Conservation (phyloP, 805 yeast species). For the Brettanomyces bruxellensis region DNA sequence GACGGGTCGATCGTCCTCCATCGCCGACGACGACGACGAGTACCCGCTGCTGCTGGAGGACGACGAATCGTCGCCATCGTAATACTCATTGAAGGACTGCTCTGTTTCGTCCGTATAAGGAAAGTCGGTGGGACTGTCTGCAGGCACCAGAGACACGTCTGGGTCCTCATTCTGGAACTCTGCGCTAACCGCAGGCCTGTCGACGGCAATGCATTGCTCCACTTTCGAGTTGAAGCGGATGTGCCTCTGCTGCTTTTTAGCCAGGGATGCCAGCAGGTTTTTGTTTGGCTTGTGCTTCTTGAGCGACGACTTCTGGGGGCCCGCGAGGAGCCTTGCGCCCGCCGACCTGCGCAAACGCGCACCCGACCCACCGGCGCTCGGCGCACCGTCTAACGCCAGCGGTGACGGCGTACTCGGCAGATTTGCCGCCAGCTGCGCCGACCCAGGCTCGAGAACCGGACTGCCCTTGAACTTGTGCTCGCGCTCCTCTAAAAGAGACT, state of each 20-base stretch:
- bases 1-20: background rate
- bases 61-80: background rate
- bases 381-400: background rate
- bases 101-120: background rate
- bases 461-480: slow-evolving; percentile 23
- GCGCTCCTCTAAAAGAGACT: slow-evolving; percentile 21
- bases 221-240: slow-evolving; percentile 93
- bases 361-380: too few relatives aligned
- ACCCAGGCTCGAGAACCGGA: slow-evolving; percentile 25
- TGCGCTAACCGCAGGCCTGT: slow-evolving; percentile 11
- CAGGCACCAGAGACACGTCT: background rate
- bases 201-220: slow-evolving; percentile 84
- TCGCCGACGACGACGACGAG: background rate
- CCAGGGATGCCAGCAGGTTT: background rate
- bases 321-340: background rate
- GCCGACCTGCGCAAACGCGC: background rate
- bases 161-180: slow-evolving; percentile 9
- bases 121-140: background rate
- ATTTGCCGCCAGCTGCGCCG: background rate
- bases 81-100: slow-evolving; percentile 1
- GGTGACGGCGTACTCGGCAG: background rate
- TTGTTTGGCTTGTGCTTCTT: background rate
- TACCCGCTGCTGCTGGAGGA: background rate
- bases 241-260: slow-evolving; percentile 41
- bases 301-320: slow-evolving; percentile 2